Evolutionary conservation across 2,329 filamentous ascomycete genomes (phyloP).

Genomic region (Fusarium virguliforme): DNA sequence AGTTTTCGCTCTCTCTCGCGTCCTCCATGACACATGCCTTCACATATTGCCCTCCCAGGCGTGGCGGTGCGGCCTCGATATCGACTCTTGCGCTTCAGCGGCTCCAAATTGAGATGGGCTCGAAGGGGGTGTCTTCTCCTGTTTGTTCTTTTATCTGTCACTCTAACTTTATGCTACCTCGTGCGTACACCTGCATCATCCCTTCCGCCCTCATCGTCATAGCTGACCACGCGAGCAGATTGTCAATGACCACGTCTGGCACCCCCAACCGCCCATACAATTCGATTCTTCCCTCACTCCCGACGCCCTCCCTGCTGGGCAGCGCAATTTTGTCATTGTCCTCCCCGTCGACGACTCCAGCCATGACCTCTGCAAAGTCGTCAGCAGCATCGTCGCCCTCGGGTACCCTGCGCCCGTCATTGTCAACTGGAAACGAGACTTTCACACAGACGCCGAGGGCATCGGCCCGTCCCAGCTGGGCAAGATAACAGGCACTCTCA

Average conservation of each 20-base stretch:
- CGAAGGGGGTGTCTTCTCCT: constrained; percentile 29
- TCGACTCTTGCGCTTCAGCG: constrained; percentile 33
- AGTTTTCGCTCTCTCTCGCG: background rate
- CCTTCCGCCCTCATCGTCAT: constrained; percentile 1
- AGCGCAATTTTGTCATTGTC: constrained; percentile 47
- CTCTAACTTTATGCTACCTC: constrained; percentile 36
- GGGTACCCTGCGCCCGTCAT: constrained; percentile 53
- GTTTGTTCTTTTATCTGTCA: constrained; percentile 13
- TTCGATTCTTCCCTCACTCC: constrained; percentile 15
- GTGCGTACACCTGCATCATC: constrained; percentile 9
- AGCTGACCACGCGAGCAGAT: constrained; percentile 32
- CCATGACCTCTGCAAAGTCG: constrained; percentile 53
- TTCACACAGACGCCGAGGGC: constrained; percentile 42
- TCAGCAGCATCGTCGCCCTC: constrained; percentile 49
- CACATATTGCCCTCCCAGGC: constrained; percentile 37
- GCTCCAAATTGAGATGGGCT: constrained; percentile 37
- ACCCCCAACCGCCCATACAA: constrained; percentile 31
- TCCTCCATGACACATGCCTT: constrained; percentile 39
- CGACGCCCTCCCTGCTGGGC: constrained; percentile 34
- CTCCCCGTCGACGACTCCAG: constrained; percentile 49
- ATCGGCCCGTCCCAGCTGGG: constrained; percentile 51
- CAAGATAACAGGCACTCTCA: constrained; percentile 53
- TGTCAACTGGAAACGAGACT: constrained; percentile 54
- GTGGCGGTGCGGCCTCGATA: constrained; percentile 33
- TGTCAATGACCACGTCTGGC: constrained; percentile 41